These are phyloP conservation scores for Alternaria brassicicola DNA, from an alignment of 2,329 filamentous ascomycete species.

Conservation along the genomic window DNA sequence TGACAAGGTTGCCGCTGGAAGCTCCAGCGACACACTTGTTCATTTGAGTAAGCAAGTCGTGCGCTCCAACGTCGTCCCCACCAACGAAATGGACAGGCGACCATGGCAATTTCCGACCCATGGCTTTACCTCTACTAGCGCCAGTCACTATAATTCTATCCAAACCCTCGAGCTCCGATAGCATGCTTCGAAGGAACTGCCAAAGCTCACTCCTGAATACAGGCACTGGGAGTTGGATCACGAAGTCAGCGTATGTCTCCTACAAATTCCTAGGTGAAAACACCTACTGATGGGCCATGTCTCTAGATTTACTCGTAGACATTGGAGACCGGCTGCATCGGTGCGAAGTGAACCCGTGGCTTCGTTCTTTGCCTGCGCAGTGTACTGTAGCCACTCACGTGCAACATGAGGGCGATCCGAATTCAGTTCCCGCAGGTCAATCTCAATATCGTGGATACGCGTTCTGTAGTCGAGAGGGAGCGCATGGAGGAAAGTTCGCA, in stretches of 20 bases:
- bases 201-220: slow-evolving; percentile 41
- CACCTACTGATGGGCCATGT: slow-evolving; percentile 36
- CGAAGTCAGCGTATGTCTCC: neutral
- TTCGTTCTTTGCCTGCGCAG: slow-evolving; percentile 29
- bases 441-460: slow-evolving; percentile 43
- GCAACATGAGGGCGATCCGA: slow-evolving; percentile 30
- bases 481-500: slow-evolving; percentile 37
- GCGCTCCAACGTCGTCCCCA: slow-evolving; percentile 42
- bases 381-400: slow-evolving; percentile 48
- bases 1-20: slow-evolving; percentile 33
- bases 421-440: slow-evolving; percentile 44
- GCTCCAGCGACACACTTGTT: slow-evolving; percentile 32
- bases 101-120: slow-evolving; percentile 43
- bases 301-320: slow-evolving; percentile 45
- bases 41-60: slow-evolving; percentile 45
- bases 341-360: slow-evolving; percentile 29
- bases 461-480: slow-evolving; percentile 27
- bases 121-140: slow-evolving; percentile 39
- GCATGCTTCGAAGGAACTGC: slow-evolving; percentile 39
- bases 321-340: slow-evolving; percentile 41
- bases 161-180: slow-evolving; percentile 35
- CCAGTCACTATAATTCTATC: slow-evolving; percentile 44
- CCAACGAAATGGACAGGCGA: slow-evolving; percentile 48
- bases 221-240: slow-evolving; percentile 13
- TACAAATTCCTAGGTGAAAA: neutral